phyloP scores from a whole-genome alignment of 73 alveolate species.

The Diophrys sp. region DNA sequence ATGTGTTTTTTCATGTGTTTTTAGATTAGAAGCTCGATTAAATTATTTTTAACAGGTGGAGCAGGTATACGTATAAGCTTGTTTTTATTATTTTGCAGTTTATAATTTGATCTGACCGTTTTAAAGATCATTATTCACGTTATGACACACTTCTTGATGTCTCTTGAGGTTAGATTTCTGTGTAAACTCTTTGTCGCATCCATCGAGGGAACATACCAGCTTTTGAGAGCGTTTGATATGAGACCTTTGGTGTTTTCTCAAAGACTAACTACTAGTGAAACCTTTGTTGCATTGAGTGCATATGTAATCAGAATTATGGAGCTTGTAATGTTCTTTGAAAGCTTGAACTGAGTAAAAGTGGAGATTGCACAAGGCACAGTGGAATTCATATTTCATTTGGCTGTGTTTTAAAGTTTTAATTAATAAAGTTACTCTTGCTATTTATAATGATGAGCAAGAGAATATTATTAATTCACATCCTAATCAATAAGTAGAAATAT shows the following conservation, averaged over 20 bases:
- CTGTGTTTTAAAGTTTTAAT: too few relatives aligned
- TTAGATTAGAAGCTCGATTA: not conserved
- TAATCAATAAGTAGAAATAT: too few relatives aligned
- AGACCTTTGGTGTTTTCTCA: not conserved
- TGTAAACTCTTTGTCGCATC: not conserved
- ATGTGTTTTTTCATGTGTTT: not conserved
- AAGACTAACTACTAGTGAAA: not conserved
- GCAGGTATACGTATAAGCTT: constrained; percentile 2
- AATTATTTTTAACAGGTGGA: not conserved
- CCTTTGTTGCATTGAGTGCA: not conserved
- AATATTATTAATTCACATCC: too few relatives aligned
- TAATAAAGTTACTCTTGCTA: too few relatives aligned
- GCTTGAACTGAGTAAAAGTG: not conserved
- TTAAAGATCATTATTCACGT: not conserved
- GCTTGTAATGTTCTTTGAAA: not conserved
- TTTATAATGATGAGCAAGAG: too few relatives aligned
- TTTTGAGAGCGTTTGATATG: not conserved
- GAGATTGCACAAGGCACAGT: not conserved
- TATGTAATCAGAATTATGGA: not conserved
- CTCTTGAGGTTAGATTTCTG: not conserved
- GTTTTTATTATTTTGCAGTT: not conserved
- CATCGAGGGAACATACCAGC: not conserved
- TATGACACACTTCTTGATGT: not conserved
- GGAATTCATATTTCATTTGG: not conserved
- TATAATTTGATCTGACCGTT: too few relatives aligned